phyloP scores from a whole-genome alignment of 306 rosid species.

The Cucumis cinereus region DNA sequence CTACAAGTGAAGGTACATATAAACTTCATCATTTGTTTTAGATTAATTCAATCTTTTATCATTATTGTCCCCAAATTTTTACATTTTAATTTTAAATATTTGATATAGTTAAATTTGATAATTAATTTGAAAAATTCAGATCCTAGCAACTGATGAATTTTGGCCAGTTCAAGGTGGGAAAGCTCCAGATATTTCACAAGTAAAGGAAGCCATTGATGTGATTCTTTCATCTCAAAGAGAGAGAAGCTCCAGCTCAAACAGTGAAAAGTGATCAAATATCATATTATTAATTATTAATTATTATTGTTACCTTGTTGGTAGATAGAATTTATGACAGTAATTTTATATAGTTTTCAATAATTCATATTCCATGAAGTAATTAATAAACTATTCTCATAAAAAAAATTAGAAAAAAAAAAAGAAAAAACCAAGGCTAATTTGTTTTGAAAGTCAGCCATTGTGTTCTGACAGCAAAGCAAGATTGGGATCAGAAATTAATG shows the following conservation, averaged over 20 bases:
- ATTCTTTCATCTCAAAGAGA: slow-evolving; percentile 60
- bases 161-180: slow-evolving; percentile 86
- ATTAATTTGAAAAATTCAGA: slow-evolving; percentile 18
- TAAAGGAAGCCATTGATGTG: slow-evolving; percentile 79
- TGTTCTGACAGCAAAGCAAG: not conserved
- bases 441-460: not conserved
- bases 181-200: slow-evolving; percentile 83
- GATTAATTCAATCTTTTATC: too few relatives aligned
- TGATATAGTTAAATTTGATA: too few relatives aligned
- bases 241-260: slow-evolving; percentile 35
- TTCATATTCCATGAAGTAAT: not conserved
- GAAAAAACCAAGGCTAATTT: not conserved
- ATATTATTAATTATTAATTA: too few relatives aligned
- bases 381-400: not conserved
- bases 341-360: not conserved
- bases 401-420: not conserved
- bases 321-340: not conserved
- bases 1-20: slow-evolving; percentile 77
- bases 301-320: not conserved
- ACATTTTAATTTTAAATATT: not conserved
- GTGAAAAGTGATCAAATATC: slow-evolving; percentile 9
- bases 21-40: too few relatives aligned
- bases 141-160: slow-evolving; percentile 80
- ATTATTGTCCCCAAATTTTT: not conserved
- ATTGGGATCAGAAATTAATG: not conserved